Base-by-base conservation (phyloP, 2,329 filamentous ascomycete genomes). In the Aureobasidium sp. region DNA sequence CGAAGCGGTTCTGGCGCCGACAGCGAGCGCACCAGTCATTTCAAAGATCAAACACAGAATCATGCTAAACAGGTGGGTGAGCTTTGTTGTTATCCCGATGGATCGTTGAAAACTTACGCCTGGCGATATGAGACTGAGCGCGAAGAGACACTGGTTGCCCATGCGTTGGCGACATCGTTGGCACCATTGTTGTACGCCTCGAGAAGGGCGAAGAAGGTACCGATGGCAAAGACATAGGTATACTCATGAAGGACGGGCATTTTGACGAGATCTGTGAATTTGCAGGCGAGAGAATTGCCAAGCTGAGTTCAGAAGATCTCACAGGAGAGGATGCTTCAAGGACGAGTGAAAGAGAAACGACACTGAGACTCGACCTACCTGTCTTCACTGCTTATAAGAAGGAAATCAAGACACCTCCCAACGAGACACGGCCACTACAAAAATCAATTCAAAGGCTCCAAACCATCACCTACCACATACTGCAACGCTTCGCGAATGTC, bases 151-250 rank as follows among this genome's bases (percentile, higher is more conserved):
- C 70, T 74, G 17, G 74, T 76, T 25, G 77, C 77, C 64, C 77
- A 79, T 0, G 75, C 71, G 62, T 79, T 79, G 64, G 76, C 75
- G 56, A 78, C 75, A 75, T 78, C 75, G 63, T 76, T 74, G 59
- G 72, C 72, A 73, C 79, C 80, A 58, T 82, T 83, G 63, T 83
- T 84, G 78, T 79, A 85, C 50, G 80, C 80, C 64, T 84, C 81
- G 35, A 85, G 76, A 63, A 81, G 79, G 56, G 81, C 79, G 66
- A 85, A 85, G 55, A 84, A 75, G 51, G 78, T 80, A 68, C 78
- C 80, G 51, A 84, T 76, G 60, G 79, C 81, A 59, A 84, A 79
- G 57, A 84, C 71, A 63, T 83, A 84, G 66, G 81, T 76, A 57
- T 76, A 84, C 61, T 84, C 74, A 55, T 72, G 69, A 49, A 80